These are phyloP conservation scores for Gymnopilus junonius DNA, from an alignment of 768 basidiomycete species.

Conservation along the genomic window DNA sequence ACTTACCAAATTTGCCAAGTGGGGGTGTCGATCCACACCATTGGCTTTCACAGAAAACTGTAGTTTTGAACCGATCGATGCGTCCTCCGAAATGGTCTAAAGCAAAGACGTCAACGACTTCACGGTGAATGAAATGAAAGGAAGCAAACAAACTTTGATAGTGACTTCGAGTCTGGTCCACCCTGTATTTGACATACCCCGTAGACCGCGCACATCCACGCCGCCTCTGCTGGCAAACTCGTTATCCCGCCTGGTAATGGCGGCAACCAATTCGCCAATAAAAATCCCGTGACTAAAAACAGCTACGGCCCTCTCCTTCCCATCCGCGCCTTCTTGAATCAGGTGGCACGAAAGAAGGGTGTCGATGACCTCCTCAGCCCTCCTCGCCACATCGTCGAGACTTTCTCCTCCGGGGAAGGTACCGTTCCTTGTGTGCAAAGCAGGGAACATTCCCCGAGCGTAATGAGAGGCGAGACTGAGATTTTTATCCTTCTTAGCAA, in stretches of 20 bases:
- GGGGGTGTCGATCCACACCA: conserved; percentile 44
- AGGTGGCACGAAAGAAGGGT: conserved; percentile 62
- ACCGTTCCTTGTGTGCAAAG: conserved; percentile 45
- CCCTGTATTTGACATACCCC: conserved; percentile 68
- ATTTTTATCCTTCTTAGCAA: conserved; percentile 33
- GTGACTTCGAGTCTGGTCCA: conserved; percentile 59
- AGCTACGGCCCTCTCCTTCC: conserved; percentile 52
- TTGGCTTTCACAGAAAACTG: conserved; percentile 6
- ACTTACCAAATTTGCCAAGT: conserved; percentile 62
- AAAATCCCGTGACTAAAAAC: conserved; percentile 79
- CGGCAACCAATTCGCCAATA: conserved; percentile 61
- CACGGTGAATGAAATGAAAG: background rate
- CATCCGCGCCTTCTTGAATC: conserved; percentile 38
- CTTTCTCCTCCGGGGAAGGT: conserved; percentile 78
- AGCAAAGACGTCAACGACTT: background rate
- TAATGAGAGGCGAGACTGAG: conserved; percentile 52
- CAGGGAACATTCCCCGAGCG: conserved; percentile 56
- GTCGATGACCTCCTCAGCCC: conserved; percentile 56
- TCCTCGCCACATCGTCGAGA: conserved; percentile 57
- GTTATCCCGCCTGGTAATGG: conserved; percentile 46
- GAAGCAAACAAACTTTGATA: conserved; percentile 6
- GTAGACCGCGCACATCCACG: conserved; percentile 34
- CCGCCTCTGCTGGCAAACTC: conserved; percentile 19
- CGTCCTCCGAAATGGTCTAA: background rate
- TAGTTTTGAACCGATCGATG: background rate